phyloP scores from a whole-genome alignment of 768 basidiomycete genomes.

The Leccinellum luteum region DNA sequence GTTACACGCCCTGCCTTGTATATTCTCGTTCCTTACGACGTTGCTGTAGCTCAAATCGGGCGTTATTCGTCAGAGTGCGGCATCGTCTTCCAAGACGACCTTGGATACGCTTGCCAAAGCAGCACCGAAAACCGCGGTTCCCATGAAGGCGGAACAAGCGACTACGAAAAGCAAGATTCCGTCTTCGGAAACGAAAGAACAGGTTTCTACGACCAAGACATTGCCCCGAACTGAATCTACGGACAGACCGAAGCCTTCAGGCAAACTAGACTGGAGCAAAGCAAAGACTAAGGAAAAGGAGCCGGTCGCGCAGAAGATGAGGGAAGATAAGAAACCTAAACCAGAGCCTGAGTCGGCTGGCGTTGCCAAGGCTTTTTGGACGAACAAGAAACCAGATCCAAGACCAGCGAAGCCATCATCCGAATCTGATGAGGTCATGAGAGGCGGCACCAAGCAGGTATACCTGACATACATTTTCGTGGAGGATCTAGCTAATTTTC shows the following conservation, averaged over 20 bases:
- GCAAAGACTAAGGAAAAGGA: slow-evolving; percentile 45
- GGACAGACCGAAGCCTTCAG: slow-evolving; percentile 37
- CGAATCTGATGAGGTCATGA: background rate
- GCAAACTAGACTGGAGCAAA: slow-evolving; percentile 64
- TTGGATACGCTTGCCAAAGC: slow-evolving; percentile 28
- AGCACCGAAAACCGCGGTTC: slow-evolving; percentile 10
- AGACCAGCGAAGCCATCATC: background rate
- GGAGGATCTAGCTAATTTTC: slow-evolving; percentile 15
- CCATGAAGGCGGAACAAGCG: slow-evolving; percentile 13
- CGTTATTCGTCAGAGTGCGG: slow-evolving; percentile 8
- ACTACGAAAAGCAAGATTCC: slow-evolving; percentile 23
- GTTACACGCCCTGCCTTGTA: background rate
- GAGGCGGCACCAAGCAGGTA: slow-evolving; percentile 7
- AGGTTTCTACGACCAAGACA: slow-evolving; percentile 23
- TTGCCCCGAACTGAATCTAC: slow-evolving; percentile 18
- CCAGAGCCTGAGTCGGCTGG: background rate
- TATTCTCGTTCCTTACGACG: background rate
- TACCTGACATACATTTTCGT: background rate
- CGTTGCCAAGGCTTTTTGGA: background rate
- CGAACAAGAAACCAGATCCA: background rate
- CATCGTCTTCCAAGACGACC: slow-evolving; percentile 46
- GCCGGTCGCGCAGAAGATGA: slow-evolving; percentile 3
- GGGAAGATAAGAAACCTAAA: slow-evolving; percentile 20
- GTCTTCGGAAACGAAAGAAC: slow-evolving; percentile 25
- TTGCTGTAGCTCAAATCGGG: slow-evolving; percentile 17